These are phyloP conservation scores for Tylopilus sp. DNA, from an alignment of 1,284 basidiomycete species.

Conservation along the genomic window DNA sequence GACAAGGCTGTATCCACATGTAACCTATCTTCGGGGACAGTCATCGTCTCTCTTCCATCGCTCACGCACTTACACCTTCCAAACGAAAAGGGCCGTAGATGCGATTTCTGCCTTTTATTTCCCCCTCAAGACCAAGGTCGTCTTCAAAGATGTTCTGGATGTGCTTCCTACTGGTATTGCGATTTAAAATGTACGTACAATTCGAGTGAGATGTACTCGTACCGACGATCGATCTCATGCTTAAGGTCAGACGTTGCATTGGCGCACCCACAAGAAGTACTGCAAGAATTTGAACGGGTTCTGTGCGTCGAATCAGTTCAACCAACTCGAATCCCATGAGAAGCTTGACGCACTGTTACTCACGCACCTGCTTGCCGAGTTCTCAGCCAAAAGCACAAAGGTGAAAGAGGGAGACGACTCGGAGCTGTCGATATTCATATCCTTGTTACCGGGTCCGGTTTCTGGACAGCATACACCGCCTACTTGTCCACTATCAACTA, in stretches of 20 bases:
- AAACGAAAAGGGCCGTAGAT: conserved; percentile 68
- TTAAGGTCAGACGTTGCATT: conserved; percentile 74
- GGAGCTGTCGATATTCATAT: conserved; percentile 54
- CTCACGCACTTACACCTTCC: conserved; percentile 63
- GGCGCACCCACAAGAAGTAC: conserved; percentile 70
- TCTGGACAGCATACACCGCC: conserved; percentile 36
- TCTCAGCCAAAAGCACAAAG: conserved; percentile 37
- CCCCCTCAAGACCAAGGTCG: conserved; percentile 26
- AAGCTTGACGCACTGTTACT: conserved; percentile 71
- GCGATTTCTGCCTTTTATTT: conserved; percentile 67
- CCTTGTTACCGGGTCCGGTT: conserved; percentile 62
- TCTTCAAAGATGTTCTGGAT: conserved; percentile 68
- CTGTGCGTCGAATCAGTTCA: conserved; percentile 56
- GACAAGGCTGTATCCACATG: conserved; percentile 58
- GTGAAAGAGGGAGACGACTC: conserved; percentile 37
- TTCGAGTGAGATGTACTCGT: conserved; percentile 8
- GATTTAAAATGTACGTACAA: conserved; percentile 63
- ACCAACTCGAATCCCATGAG: conserved; percentile 61
- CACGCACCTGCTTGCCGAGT: conserved; percentile 66
- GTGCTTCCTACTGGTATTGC: conserved; percentile 80
- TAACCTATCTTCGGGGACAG: conserved; percentile 53
- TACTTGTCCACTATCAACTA: conserved; percentile 45
- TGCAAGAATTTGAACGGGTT: conserved; percentile 68
- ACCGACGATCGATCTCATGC: conserved; percentile 21
- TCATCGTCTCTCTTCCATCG: conserved; percentile 56